Conservation (phyloP, 192 early-diverging fungal species). For the Obelidium mucronatum region DNA sequence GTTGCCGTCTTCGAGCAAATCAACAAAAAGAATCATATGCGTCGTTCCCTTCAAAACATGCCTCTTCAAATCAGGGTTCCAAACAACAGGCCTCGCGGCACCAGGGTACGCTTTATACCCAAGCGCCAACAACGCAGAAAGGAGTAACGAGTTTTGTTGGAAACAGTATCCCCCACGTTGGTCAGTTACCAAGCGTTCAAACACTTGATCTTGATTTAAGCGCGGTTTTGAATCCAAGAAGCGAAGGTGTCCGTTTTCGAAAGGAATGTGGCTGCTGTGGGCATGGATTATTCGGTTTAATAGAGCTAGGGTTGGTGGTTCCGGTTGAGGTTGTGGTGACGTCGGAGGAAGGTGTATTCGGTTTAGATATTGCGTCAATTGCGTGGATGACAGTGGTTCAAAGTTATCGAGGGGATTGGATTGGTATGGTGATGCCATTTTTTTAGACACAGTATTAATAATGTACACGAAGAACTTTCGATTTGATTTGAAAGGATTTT, state of each 20-base stretch:
- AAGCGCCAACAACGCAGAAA: background rate
- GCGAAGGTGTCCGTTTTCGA: slow-evolving; percentile 7
- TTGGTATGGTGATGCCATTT: too few species aligned
- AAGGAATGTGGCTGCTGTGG: background rate
- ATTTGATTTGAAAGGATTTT: too few species aligned
- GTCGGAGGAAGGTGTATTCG: background rate
- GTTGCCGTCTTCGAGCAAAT: background rate
- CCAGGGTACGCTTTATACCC: background rate
- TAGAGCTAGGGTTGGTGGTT: background rate
- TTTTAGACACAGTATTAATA: too few species aligned
- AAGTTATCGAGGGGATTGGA: background rate
- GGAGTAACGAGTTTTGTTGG: slow-evolving; percentile 3
- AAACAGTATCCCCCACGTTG: slow-evolving; percentile 15
- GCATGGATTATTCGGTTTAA: background rate
- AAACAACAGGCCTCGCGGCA: background rate
- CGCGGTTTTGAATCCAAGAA: background rate
- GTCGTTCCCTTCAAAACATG: background rate
- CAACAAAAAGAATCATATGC: slow-evolving; percentile 11
- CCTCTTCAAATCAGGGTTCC: background rate
- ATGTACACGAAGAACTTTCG: too few species aligned
- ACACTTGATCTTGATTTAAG: background rate
- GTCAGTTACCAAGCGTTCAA: background rate
- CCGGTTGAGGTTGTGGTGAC: too few species aligned
- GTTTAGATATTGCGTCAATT: background rate
- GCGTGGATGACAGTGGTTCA: background rate